phyloP scores from a whole-genome alignment of 805 yeast genomes.

The Clavispora fructus region DNA sequence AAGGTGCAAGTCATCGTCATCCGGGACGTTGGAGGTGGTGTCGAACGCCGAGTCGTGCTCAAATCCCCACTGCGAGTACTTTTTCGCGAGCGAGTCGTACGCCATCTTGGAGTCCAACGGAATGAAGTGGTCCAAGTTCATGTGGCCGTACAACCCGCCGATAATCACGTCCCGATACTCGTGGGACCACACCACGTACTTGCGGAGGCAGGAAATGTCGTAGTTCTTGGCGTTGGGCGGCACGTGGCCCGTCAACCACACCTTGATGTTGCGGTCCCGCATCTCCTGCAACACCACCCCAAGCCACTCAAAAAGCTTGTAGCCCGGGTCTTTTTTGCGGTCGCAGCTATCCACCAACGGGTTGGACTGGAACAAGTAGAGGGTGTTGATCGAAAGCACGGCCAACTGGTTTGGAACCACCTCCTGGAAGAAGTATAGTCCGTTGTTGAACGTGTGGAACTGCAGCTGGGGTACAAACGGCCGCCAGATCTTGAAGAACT shows the following conservation, averaged over 20 bases:
- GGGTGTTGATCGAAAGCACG: slow-evolving; percentile 70
- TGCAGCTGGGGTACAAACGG: slow-evolving; percentile 72
- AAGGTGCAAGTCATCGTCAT: slow-evolving; percentile 2
- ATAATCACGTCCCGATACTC: slow-evolving; percentile 80
- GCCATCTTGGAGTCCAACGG: slow-evolving; percentile 71
- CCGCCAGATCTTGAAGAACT: slow-evolving; percentile 69
- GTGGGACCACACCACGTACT: slow-evolving; percentile 74
- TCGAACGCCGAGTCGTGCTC: slow-evolving; percentile 4
- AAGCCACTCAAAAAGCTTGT: slow-evolving; percentile 69
- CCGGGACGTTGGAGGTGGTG: slow-evolving; percentile 7
- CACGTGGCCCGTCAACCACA: slow-evolving; percentile 85
- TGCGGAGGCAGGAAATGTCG: slow-evolving; percentile 67
- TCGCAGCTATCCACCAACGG: slow-evolving; percentile 83
- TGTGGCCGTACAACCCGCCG: slow-evolving; percentile 83
- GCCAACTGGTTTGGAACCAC: slow-evolving; percentile 79
- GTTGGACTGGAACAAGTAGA: slow-evolving; percentile 68
- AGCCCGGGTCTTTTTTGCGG: slow-evolving; percentile 70
- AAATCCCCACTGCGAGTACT: slow-evolving; percentile 11
- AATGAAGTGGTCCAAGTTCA: slow-evolving; percentile 83
- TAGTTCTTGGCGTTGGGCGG: slow-evolving; percentile 80
- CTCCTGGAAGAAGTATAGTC: slow-evolving; percentile 70
- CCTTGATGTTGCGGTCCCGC: slow-evolving; percentile 70
- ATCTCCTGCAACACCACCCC: slow-evolving; percentile 70
- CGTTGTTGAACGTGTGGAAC: slow-evolving; percentile 65
- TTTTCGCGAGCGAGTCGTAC: slow-evolving; percentile 42